A percentile compares a stretch with the other conserved stretches of the same genome.
Evolutionary conservation across 495 filamentous ascomycete species (phyloP).

Genomic region (Mycothermus thermophilus): DNA sequence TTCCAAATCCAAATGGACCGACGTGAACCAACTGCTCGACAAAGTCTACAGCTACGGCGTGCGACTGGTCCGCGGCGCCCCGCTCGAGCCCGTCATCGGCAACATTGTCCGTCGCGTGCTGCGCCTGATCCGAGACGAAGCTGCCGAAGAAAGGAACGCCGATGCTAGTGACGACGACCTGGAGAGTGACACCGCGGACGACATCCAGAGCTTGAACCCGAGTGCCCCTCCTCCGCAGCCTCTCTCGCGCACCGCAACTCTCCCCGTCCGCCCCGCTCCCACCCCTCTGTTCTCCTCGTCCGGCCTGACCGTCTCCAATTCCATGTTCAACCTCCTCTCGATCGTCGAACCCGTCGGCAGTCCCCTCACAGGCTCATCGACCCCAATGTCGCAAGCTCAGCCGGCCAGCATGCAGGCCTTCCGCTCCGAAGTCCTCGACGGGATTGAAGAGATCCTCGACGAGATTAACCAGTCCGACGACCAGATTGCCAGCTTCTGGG

Average conservation of each 20-base stretch:
- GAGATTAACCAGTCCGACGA: constrained; percentile 80
- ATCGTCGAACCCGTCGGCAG: constrained; percentile 11
- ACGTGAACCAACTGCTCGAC: constrained; percentile 62
- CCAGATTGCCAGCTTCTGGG: constrained; percentile 71
- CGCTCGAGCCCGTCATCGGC: constrained; percentile 77
- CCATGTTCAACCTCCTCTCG: constrained; percentile 72
- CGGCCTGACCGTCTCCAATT: constrained; percentile 44
- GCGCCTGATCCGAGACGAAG: constrained; percentile 82
- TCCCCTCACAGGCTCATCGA: constrained; percentile 31
- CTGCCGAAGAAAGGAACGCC: constrained; percentile 62
- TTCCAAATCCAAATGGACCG: constrained; percentile 52
- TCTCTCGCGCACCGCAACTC: constrained; percentile 21
- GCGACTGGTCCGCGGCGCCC: constrained; percentile 64
- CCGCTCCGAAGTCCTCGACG: constrained; percentile 76
- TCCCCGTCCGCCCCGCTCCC: constrained; percentile 24
- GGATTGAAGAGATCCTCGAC: constrained; percentile 82
- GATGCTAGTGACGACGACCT: no score
- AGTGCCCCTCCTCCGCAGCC: constrained; percentile 28
- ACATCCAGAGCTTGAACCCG: constrained; percentile 20
- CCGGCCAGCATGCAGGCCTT: constrained; percentile 40
- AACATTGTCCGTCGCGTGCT: constrained; percentile 86
- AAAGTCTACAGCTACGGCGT: constrained; percentile 63
- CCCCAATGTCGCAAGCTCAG: constrained; percentile 25
- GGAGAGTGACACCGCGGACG: constrained; percentile 26
- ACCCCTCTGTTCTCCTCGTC: constrained; percentile 29